Base-by-base conservation (phyloP, 2,329 filamentous ascomycete species). In the Paraphoma sp. region DNA sequence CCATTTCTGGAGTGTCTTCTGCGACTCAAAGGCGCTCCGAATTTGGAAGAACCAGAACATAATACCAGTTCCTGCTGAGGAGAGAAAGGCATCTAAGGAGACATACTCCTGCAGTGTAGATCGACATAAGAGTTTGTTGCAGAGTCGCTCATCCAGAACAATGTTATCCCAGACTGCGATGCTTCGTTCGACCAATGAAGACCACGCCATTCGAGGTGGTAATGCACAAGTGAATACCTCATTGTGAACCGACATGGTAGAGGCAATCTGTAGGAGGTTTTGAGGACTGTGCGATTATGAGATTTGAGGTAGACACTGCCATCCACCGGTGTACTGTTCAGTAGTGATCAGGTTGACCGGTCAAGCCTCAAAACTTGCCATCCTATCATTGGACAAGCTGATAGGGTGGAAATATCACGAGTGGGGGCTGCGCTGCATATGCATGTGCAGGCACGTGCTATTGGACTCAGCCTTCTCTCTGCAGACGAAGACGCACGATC, bases 31-130 rank as follows among this genome's bases (percentile, higher is more conserved):
- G 16, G 55, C 54, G n/a, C 30, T 51, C 36, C 55, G 60, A 6
- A 17, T 54, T 43, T 63, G 58, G 54, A 63, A 59, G 45, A 63
- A 61, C 57, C 60, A 63, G 50, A 59, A 51, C 54, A 46, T 57
- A 10, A 46, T 9, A 29, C 18, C 23, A 8, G 36, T 41, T 8
- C 11, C n/a, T 38, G 11, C 17, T 31, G 38, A 16, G 40, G 33
- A 31, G 12, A 33, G 31, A 12, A 33, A 33, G 31, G 12, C 31
- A 33, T 7, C 7, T 12, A 33, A 33, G 31, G 31, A 33, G 31
- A 7, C 31, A 33, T 33, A 33, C 12, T 33, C 31, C 12, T 33
- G 7, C 12, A 33, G 31, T 12, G 7, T 33, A 12, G 31, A 33
- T 33, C 12, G 7, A n/a, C n/a, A n/a, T n/a, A n/a, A n/a, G n/a